Percentiles rank a stretch among this genome's conserved stretches.
Conservation (phyloP, 2,329 filamentous ascomycete species). For the Colletotrichum noveboracense region DNA sequence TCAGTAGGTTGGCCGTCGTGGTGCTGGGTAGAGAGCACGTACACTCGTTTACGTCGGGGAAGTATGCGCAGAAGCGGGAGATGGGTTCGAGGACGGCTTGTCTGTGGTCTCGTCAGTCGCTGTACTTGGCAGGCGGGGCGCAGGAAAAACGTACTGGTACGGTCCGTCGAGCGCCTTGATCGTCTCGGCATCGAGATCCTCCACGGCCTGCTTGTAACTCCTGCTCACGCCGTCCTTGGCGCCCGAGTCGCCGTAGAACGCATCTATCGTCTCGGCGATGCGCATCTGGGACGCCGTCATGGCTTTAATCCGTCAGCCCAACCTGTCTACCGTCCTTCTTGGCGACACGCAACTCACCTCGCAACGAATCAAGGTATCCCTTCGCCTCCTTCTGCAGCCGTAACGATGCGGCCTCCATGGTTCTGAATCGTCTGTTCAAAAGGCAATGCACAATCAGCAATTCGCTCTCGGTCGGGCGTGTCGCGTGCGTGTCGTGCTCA, state of each 20-base stretch:
- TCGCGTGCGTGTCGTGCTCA: constrained; percentile 37
- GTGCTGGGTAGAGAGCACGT: constrained; percentile 32
- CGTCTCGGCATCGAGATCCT: constrained; percentile 96
- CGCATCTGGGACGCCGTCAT: constrained; percentile 99
- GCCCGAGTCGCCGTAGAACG: constrained; percentile 96
- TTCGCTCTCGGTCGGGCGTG: too few species aligned
- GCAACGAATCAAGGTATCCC: constrained; percentile 93
- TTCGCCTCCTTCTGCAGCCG: constrained; percentile 97
- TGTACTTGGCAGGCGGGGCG: fast-evolving
- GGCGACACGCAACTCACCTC: constrained; percentile 60
- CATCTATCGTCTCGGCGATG: constrained; percentile 98
- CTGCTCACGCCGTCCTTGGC: constrained; percentile 93
- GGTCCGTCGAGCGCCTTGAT: constrained; percentile 98
- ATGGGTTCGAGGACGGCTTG: constrained; percentile 96
- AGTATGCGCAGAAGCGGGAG: constrained; percentile 95
- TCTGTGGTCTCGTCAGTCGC: constrained; percentile 44
- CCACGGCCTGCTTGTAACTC: constrained; percentile 98
- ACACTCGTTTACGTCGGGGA: constrained; percentile 98
- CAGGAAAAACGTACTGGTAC: constrained; percentile 64
- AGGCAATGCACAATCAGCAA: constrained; percentile 19
- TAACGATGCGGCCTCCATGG: constrained; percentile 93
- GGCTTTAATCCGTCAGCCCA: constrained; percentile 53
- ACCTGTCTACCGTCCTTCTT: neutral
- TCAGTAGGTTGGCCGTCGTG: neutral
- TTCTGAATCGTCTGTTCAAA: constrained; percentile 80